These are phyloP conservation scores for Drechslerella dactyloides DNA, from an alignment of 2,329 filamentous ascomycete genomes.

Conservation along the genomic window DNA sequence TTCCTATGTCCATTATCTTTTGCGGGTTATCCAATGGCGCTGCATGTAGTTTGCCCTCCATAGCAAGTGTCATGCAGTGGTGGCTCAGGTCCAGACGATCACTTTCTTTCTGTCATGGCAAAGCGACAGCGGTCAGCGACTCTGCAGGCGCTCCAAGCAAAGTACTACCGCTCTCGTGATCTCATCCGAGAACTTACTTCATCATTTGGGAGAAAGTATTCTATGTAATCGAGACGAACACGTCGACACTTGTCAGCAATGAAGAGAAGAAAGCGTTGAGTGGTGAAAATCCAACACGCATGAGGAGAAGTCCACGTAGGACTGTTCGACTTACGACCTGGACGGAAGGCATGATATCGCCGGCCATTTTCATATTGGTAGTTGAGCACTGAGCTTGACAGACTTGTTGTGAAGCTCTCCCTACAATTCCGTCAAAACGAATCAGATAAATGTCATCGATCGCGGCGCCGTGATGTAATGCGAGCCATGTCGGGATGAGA, in stretches of 20 bases:
- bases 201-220: slow-evolving; percentile 30
- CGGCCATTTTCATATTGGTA: slow-evolving; percentile 28
- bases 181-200: slow-evolving; percentile 4
- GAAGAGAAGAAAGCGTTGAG: background rate
- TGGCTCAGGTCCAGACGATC: slow-evolving; percentile 50
- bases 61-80: slow-evolving; percentile 59
- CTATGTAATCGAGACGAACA: slow-evolving; percentile 3
- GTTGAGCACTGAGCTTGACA: slow-evolving; percentile 12
- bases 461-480: no score
- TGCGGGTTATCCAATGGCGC: slow-evolving; percentile 61
- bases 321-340: slow-evolving; percentile 11
- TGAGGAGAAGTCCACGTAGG: background rate
- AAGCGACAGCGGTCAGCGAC: background rate
- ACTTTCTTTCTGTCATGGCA: slow-evolving; percentile 17
- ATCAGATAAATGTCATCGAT: no score
- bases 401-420: slow-evolving; percentile 16
- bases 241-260: background rate
- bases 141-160: background rate
- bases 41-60: slow-evolving; percentile 59
- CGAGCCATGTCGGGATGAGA: no score
- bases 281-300: background rate
- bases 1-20: slow-evolving; percentile 63
- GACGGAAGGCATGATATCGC: slow-evolving; percentile 18
- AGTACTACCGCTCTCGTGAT: background rate
- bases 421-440: slow-evolving; percentile 4